Evolutionary conservation across 2,329 filamentous ascomycete species (phyloP), one percentile per base, ranked within the genome.

Genomic region (Sporothrix brunneoviolacea): DNA sequence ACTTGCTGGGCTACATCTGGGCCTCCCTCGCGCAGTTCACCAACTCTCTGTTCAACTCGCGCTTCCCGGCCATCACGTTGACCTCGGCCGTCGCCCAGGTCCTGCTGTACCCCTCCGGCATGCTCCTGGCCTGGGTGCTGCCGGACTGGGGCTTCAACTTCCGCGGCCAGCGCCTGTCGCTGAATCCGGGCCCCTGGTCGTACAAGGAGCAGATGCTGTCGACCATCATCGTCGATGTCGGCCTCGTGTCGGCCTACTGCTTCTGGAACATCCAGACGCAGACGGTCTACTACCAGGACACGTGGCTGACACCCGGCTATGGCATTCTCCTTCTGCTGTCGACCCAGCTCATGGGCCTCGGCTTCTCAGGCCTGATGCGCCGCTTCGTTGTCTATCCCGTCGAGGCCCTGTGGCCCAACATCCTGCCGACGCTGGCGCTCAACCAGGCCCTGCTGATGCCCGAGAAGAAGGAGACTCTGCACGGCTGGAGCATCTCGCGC

Each of bases 181-280:
- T 79, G 13, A 80, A 80, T 57, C 76, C 77, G 0, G 76, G 77
- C 0, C 73, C 72, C 2, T 82, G 82, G 59, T 75, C 73, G 48
- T 74, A 73, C 58, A 82, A 82, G 64, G 79, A 82, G 61, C 79
- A 82, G 59, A 71, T 77, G 68, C 63, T 80, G 44, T 75, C 80
- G 53, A 71, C 73, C 27, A 77, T 80, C 61, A 79, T 80, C 75
- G 79, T 82, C 49, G 83, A 84, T 60, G 53, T 76, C 12, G 70
- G 66, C 58, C 67, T 65, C 21, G 60, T 67, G n/a, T 39, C 48
- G 4, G 43, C 38, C 24, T 43, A 39, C n/a, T 24, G 38, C 39
- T 38, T 43, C 40, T n/a, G n/a, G n/a, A 50, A 43, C 28, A 67
- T 75, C 41, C 76, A 71, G 71, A 70, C 69, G 3, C 75, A 77